Evolutionary conservation across 2,329 filamentous ascomycete species (phyloP).

Genomic region (Fusarium brachygibbosum): DNA sequence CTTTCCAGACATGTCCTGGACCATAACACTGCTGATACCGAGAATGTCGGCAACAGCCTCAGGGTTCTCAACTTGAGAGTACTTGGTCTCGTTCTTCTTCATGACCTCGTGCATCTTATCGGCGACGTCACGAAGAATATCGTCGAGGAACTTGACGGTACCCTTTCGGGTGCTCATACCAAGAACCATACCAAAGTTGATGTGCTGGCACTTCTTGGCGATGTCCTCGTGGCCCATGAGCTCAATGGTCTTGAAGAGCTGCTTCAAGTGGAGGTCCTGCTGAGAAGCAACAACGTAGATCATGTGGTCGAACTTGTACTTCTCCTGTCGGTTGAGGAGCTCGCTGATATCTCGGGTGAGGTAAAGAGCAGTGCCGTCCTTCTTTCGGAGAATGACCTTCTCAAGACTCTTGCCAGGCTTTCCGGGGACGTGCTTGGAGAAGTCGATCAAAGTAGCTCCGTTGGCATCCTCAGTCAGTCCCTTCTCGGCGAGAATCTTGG

Average conservation of each 20-base stretch:
- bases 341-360: conserved; percentile 84
- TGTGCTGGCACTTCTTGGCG: conserved; percentile 76
- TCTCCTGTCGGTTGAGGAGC: conserved; percentile 73
- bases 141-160: conserved; percentile 77
- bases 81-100: conserved; percentile 91
- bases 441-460: conserved; percentile 80
- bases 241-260: conserved; percentile 82
- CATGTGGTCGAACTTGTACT: conserved; percentile 81
- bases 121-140: conserved; percentile 72
- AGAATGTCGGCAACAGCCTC: conserved; percentile 85
- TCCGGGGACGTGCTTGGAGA: conserved; percentile 74
- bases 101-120: conserved; percentile 99
- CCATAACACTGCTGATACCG: conserved; percentile 96
- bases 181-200: conserved; percentile 80
- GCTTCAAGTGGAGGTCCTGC: conserved; percentile 79
- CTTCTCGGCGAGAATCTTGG: conserved; percentile 72
- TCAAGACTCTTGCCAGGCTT: conserved; percentile 78
- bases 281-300: conserved; percentile 82
- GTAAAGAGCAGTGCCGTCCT: conserved; percentile 81
- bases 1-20: conserved; percentile 98
- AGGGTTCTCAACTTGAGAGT: conserved; percentile 88
- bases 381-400: conserved; percentile 78
- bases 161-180: conserved; percentile 79
- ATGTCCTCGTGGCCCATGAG: conserved; percentile 78
- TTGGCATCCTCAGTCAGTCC: conserved; percentile 76